These are phyloP conservation scores for Mucuna pruriens DNA, from an alignment of 306 rosid genomes.

Conservation along the genomic window DNA sequence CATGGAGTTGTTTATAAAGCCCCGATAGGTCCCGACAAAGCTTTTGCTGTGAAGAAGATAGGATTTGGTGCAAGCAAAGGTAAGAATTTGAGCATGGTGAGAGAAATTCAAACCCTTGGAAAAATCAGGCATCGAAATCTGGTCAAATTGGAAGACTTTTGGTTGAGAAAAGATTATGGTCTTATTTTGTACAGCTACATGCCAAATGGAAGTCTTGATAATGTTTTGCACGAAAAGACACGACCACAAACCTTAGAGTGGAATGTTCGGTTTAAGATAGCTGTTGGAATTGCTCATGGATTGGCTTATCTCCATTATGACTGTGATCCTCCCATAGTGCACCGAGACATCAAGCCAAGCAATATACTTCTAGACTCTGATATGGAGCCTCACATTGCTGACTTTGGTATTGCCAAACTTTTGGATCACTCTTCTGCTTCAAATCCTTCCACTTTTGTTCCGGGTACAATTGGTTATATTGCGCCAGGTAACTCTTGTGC, in stretches of 20 bases:
- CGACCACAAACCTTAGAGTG: constrained; percentile 63
- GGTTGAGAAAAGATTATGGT: constrained; percentile 65
- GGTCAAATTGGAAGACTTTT: constrained; percentile 67
- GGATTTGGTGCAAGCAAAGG: constrained; percentile 51
- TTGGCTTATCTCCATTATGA: constrained; percentile 80
- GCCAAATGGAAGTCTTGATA: constrained; percentile 90
- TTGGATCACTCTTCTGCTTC: constrained; percentile 65
- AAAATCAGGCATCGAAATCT: constrained; percentile 78
- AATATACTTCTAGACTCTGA: constrained; percentile 84
- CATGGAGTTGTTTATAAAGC: constrained; percentile 90
- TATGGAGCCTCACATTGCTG: constrained; percentile 80
- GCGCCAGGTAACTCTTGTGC: constrained; percentile 69
- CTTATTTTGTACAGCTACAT: constrained; percentile 72
- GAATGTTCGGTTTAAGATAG: constrained; percentile 68
- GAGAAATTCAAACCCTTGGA: constrained; percentile 73
- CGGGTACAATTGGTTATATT: constrained; percentile 78
- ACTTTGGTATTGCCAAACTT: constrained; percentile 89
- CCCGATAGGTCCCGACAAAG: constrained; percentile 44
- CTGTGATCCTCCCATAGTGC: constrained; percentile 80
- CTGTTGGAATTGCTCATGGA: constrained; percentile 79
- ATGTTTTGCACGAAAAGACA: constrained; percentile 62
- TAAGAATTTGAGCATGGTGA: constrained; percentile 60
- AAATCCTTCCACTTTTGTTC: constrained; percentile 46
- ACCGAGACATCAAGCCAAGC: constrained; percentile 82
- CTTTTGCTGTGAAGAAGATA: constrained; percentile 77